Base-by-base conservation (phyloP, 352 stramenopile genomes). In the Phytopythium vexans region DNA sequence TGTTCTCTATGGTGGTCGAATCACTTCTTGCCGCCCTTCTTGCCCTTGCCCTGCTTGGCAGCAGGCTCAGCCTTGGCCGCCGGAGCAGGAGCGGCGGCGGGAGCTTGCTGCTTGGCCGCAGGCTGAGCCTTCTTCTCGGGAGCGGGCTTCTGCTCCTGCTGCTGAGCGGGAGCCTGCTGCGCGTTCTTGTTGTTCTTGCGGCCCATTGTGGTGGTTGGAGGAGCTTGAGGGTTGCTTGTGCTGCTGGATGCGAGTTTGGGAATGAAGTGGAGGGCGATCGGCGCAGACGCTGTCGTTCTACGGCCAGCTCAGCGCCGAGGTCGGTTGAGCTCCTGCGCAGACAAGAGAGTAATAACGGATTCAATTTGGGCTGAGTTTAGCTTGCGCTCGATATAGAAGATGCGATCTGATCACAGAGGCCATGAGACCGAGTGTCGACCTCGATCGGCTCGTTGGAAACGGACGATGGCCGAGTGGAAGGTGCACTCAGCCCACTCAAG, bases 161-260 rank as follows among this genome's bases (percentile, higher is more conserved):
- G 38, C 6, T 41, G 38, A 14, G 38, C 38, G 8, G 38, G 38
- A n/a, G 10, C 38, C 38, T 41, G 14, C 6, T 41, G 38, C 38
- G 38, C 38, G 38, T 41, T 41, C 38, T 41, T 41, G 10, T 41
- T 41, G 38, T 41, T 41, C 38, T 41, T 41, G 38, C 38, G 38
- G 38, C 38, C 38, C 38, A 41, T 41, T 10, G 38, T 41, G 7
- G 21, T 27, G 21, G 21, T 27, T 27, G 21, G 21, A 27, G 21
- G 21, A 27, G 21, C 21, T 27, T 27, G 21, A 27, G 21, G 21
- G 21, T 27, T 27, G 21, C 21, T 27, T 27, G 21, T 27, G 21
- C 21, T 27, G 38, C 14, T 41, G 38, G 38, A 41, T 1, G 37
- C 37, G 37, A 41, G 37, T 27, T 27, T 27, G 37, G 12, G 37